Percentiles rank a stretch among this genome's conserved stretches.
Evolutionary conservation across 176 grass and related monocot genomes (phyloP).

Genomic region (Bonia amplexicaulis): DNA sequence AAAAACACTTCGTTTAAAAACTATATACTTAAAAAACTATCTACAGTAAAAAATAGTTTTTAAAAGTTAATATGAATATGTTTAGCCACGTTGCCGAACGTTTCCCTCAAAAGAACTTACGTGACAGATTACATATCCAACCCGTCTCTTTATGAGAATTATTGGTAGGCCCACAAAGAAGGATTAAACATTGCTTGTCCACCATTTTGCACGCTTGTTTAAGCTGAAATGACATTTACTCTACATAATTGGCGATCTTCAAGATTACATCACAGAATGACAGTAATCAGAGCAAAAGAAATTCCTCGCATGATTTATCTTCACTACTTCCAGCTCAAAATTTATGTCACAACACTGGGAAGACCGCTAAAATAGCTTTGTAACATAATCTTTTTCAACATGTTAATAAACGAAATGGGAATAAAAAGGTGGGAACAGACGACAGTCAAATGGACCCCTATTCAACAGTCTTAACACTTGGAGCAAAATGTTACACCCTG

Average conservation of each 20-base stretch:
- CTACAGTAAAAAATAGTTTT: too few species aligned
- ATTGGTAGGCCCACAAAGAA: not conserved
- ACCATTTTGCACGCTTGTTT: not conserved
- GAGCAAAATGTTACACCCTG: slow-evolving; percentile 10
- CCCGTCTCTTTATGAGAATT: not conserved
- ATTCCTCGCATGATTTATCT: not conserved
- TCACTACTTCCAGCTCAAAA: not conserved
- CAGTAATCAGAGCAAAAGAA: not conserved
- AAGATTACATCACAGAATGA: not conserved
- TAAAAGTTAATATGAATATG: too few species aligned
- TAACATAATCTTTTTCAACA: not conserved
- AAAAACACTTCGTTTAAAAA: too few species aligned
- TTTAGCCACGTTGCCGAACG: not conserved
- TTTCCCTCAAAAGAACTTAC: not conserved
- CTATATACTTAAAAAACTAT: too few species aligned
- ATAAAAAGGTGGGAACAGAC: not conserved
- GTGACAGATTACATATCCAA: not conserved
- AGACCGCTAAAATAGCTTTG: not conserved
- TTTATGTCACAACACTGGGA: slow-evolving; percentile 6
- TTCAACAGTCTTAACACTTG: not conserved
- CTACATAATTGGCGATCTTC: not conserved
- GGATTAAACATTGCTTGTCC: not conserved
- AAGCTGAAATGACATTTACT: not conserved
- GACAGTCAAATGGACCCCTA: not conserved
- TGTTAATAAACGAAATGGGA: not conserved